Conservation (phyloP, 371 early-diverging fungal genomes). For the Funneliformis caledonium region DNA sequence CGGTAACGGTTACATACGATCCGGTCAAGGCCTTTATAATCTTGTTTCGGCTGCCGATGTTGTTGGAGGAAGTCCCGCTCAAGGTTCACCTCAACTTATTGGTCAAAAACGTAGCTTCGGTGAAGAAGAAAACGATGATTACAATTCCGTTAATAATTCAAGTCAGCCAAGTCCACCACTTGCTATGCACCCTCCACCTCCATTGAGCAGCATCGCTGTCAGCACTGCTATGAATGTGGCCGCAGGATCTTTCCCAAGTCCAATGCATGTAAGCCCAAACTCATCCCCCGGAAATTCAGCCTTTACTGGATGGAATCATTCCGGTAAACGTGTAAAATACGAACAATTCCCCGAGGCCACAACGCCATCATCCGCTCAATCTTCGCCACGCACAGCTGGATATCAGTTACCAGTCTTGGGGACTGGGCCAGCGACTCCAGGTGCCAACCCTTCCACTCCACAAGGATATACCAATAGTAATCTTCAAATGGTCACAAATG, state of each 20-base stretch:
- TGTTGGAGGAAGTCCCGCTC: slow-evolving; percentile 27
- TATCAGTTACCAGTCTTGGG: slow-evolving; percentile 38
- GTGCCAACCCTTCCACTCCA: slow-evolving; percentile 34
- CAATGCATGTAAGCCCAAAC: slow-evolving; percentile 37
- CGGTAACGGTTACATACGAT: slow-evolving; percentile 6
- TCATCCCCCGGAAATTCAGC: slow-evolving; percentile 36
- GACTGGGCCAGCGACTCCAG: slow-evolving; percentile 32
- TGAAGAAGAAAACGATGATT: slow-evolving; percentile 33
- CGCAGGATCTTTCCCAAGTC: slow-evolving; percentile 40
- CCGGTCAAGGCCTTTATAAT: slow-evolving; percentile 29
- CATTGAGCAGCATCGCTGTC: slow-evolving; percentile 33
- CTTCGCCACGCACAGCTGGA: slow-evolving; percentile 25
- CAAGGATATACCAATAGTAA: slow-evolving; percentile 29
- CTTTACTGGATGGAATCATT: slow-evolving; percentile 31
- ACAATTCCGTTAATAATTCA: slow-evolving; percentile 23
- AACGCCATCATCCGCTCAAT: slow-evolving; percentile 35
- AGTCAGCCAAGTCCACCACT: slow-evolving; percentile 37
- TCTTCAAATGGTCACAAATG: slow-evolving; percentile 39
- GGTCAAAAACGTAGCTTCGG: slow-evolving; percentile 37
- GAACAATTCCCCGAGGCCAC: slow-evolving; percentile 37
- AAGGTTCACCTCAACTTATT: slow-evolving; percentile 37
- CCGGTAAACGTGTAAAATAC: slow-evolving; percentile 38
- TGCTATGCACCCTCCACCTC: slow-evolving; percentile 40
- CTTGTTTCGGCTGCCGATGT: slow-evolving; percentile 32
- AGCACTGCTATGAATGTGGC: slow-evolving; percentile 33